Percentiles rank a stretch among this genome's conserved stretches.
Conservation (phyloP, 805 yeast genomes). For the Martiniozyma abietophila region DNA sequence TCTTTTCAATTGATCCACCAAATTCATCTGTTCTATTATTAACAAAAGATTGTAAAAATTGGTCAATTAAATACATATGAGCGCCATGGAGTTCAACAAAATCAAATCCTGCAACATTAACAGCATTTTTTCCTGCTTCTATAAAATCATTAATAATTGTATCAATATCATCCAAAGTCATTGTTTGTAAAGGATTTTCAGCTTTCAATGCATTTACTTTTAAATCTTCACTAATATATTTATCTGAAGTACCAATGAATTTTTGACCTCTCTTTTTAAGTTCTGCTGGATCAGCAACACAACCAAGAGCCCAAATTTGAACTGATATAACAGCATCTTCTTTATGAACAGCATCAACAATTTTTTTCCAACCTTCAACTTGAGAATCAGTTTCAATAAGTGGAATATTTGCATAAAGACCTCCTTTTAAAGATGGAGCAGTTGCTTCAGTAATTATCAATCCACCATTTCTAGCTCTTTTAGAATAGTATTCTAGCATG, state of each 20-base stretch:
- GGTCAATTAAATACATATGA: conserved; percentile 32
- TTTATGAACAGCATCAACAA: conserved; percentile 40
- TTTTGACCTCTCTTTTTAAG: conserved; percentile 30
- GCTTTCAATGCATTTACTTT: conserved; percentile 28
- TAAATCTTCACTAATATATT: conserved; percentile 29
- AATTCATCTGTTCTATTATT: conserved; percentile 35
- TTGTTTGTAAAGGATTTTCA: conserved; percentile 38
- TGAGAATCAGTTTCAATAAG: conserved; percentile 43
- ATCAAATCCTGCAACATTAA: conserved; percentile 32
- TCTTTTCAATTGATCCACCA: conserved; percentile 36
- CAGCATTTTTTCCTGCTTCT: conserved; percentile 33
- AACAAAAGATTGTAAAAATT: conserved; percentile 28
- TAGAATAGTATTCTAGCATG: conserved; percentile 41
- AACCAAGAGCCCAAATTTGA: conserved; percentile 48
- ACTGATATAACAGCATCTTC: conserved; percentile 36
- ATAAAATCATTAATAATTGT: conserved; percentile 33
- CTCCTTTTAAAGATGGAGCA: conserved; percentile 32
- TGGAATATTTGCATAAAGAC: conserved; percentile 36
- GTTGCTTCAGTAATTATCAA: conserved; percentile 54
- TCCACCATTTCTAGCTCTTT: conserved; percentile 50
- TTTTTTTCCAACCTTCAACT: conserved; percentile 38
- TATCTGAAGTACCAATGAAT: conserved; percentile 30
- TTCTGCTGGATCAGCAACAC: conserved; percentile 29
- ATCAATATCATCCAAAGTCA: conserved; percentile 32
- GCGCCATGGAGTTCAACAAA: conserved; percentile 35